phyloP scores from a whole-genome alignment of 768 basidiomycete species.

The Auricularia cornea region DNA sequence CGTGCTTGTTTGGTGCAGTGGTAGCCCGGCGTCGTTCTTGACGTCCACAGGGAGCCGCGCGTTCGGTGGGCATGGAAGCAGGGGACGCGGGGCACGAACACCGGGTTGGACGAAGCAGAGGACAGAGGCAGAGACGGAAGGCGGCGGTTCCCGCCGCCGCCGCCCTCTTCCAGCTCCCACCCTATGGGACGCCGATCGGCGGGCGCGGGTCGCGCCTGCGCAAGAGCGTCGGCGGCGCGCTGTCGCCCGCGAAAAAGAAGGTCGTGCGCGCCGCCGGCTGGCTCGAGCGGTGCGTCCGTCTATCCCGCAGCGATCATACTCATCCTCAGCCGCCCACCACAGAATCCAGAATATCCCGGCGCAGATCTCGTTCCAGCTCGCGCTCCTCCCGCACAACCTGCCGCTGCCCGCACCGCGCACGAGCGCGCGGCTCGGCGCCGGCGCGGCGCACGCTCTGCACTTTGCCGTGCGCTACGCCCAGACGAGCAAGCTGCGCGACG shows the following conservation, averaged over 20 bases:
- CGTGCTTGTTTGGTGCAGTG: too few species aligned
- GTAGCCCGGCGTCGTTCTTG: too few species aligned
- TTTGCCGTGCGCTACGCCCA: conserved; percentile 56
- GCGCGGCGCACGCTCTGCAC: conserved; percentile 57
- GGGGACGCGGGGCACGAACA: too few species aligned
- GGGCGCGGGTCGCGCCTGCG: conserved; percentile 1
- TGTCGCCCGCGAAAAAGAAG: not conserved
- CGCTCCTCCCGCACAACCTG: conserved; percentile 73
- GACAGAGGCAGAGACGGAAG: too few species aligned
- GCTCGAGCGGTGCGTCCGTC: not conserved
- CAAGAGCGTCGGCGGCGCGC: conserved; percentile 20
- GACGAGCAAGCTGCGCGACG: conserved; percentile 47
- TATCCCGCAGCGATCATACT: too few species aligned
- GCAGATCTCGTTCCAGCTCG: conserved; percentile 65
- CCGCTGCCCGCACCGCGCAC: conserved; percentile 62
- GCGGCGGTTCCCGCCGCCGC: too few species aligned
- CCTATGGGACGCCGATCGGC: conserved; percentile 47
- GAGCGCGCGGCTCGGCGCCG: conserved; percentile 58
- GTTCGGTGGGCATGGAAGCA: too few species aligned
- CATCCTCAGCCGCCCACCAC: too few species aligned
- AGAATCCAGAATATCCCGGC: conserved; percentile 55
- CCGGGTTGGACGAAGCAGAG: too few species aligned
- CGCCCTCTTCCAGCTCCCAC: conserved; percentile 61
- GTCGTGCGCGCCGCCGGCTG: not conserved
- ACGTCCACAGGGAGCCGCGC: too few species aligned